phyloP scores from a whole-genome alignment of 345 rosid species.

The Brassica cretica region DNA sequence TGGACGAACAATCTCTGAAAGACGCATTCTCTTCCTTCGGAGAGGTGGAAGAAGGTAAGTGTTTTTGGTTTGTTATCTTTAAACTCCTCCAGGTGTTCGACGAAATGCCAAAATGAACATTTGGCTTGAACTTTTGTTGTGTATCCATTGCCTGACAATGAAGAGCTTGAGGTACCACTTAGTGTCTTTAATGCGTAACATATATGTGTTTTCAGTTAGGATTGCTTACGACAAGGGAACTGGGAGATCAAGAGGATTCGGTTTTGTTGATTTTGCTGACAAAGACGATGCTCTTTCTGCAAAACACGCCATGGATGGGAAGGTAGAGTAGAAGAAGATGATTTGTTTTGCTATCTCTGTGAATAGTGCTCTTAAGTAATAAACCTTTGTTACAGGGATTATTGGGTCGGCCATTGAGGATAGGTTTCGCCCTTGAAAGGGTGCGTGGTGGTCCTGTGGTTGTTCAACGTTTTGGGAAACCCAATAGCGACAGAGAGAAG shows the following conservation, averaged over 20 bases:
- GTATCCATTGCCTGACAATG: not conserved
- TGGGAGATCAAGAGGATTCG: conserved; percentile 90
- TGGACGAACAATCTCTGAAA: conserved; percentile 73
- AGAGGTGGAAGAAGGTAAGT: conserved; percentile 59
- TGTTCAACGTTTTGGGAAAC: conserved; percentile 58
- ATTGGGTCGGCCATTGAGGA: conserved; percentile 76
- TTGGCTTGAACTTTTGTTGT: not conserved
- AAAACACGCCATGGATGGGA: conserved; percentile 93
- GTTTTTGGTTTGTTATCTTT: not conserved
- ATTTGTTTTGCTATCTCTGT: not conserved
- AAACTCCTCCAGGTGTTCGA: conserved; percentile 47
- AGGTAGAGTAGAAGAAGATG: conserved; percentile 38
- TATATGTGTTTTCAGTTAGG: conserved; percentile 50
- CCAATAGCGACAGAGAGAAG: conserved; percentile 15
- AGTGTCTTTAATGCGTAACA: not conserved
- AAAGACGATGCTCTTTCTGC: conserved; percentile 62
- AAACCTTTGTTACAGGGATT: conserved; percentile 53
- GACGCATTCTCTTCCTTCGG: conserved; percentile 84
- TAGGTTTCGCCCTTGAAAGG: conserved; percentile 67
- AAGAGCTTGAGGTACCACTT: not conserved
- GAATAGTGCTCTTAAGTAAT: not conserved
- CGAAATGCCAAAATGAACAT: conserved; percentile 45
- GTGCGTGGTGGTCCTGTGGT: conserved; percentile 86
- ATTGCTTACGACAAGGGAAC: conserved; percentile 69
- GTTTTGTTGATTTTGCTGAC: conserved; percentile 72